Evolutionary conservation across 768 basidiomycete species (phyloP).

Genomic region (Boletus coccyginus): DNA sequence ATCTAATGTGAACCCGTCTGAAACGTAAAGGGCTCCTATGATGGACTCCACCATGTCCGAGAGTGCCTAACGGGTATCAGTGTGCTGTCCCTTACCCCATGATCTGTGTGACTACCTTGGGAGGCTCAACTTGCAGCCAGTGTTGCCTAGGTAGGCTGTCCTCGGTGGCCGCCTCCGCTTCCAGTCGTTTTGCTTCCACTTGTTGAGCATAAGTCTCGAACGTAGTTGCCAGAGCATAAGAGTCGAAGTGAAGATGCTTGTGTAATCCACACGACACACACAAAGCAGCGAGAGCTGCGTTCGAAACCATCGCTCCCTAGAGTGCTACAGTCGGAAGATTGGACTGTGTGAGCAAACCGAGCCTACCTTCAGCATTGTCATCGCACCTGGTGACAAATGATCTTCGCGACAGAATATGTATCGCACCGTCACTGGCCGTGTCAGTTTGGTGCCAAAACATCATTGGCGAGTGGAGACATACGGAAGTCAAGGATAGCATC

Average conservation of each 20-base stretch:
- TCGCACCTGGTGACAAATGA: constrained; percentile 66
- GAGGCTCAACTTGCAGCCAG: constrained; percentile 75
- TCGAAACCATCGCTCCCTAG: constrained; percentile 85
- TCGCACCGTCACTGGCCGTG: constrained; percentile 61
- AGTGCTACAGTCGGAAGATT: background rate
- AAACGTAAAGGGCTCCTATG: constrained; percentile 76
- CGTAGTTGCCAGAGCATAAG: constrained; percentile 45
- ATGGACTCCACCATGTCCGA: constrained; percentile 81
- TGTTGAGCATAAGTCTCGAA: constrained; percentile 54
- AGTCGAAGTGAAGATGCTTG: constrained; percentile 57
- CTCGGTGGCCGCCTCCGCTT: constrained; percentile 49
- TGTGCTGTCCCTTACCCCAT: background rate
- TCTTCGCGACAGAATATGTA: constrained; percentile 66
- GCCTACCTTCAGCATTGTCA: constrained; percentile 73
- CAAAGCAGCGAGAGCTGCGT: constrained; percentile 70
- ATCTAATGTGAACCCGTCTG: constrained; percentile 61
- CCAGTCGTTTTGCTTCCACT: constrained; percentile 47
- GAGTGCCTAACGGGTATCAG: constrained; percentile 47
- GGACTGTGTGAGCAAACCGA: background rate
- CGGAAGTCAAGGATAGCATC: constrained; percentile 84
- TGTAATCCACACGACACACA: constrained; percentile 70
- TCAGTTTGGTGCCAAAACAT: background rate
- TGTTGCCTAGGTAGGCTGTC: constrained; percentile 60
- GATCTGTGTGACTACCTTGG: constrained; percentile 52
- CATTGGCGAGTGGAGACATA: constrained; percentile 35